These are phyloP conservation scores for Deuterostichococcus epilithicus DNA, from an alignment of 139 green algal species.

Conservation along the genomic window DNA sequence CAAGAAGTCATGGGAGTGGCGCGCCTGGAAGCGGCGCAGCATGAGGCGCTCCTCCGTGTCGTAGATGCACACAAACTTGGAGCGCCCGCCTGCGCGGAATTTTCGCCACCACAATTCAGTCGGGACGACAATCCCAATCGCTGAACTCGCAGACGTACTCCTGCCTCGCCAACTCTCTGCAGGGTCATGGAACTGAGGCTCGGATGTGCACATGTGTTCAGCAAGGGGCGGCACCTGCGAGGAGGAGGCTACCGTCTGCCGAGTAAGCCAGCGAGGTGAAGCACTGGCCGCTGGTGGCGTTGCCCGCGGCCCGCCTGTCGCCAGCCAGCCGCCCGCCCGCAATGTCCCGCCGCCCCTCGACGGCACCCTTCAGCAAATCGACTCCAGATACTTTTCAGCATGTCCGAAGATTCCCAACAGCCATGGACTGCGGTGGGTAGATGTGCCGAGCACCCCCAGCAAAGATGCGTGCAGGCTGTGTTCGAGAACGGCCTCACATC, in stretches of 20 bases:
- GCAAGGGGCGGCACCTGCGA: slow-evolving; percentile 73
- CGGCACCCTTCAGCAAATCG: slow-evolving; percentile 44
- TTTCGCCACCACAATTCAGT: too few species aligned
- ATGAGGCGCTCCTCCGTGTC: slow-evolving; percentile 88
- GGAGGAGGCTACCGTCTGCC: slow-evolving; percentile 83
- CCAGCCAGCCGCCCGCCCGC: slow-evolving; percentile 61
- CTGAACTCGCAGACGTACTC: background rate
- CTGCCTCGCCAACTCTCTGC: too few species aligned
- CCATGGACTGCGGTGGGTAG: too few species aligned
- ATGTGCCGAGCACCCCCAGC: too few species aligned
- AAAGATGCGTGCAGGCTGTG: too few species aligned
- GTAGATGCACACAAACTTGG: slow-evolving; percentile 92
- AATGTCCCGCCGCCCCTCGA: slow-evolving; percentile 88
- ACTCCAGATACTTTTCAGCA: background rate
- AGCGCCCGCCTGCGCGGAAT: slow-evolving; percentile 33
- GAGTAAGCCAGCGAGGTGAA: slow-evolving; percentile 88
- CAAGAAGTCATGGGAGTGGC: too few species aligned
- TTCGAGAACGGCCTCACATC: too few species aligned
- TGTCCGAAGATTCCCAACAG: too few species aligned
- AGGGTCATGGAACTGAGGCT: too few species aligned
- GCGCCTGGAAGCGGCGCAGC: slow-evolving; percentile 78
- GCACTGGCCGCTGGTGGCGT: slow-evolving; percentile 57
- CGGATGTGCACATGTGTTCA: background rate
- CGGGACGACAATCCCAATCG: background rate
- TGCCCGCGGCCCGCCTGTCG: slow-evolving; percentile 69